A percentile compares a stretch with the other conserved stretches of the same genome.
Conservation (phyloP, 2,329 filamentous ascomycete species). For the Penicillium sp. region DNA sequence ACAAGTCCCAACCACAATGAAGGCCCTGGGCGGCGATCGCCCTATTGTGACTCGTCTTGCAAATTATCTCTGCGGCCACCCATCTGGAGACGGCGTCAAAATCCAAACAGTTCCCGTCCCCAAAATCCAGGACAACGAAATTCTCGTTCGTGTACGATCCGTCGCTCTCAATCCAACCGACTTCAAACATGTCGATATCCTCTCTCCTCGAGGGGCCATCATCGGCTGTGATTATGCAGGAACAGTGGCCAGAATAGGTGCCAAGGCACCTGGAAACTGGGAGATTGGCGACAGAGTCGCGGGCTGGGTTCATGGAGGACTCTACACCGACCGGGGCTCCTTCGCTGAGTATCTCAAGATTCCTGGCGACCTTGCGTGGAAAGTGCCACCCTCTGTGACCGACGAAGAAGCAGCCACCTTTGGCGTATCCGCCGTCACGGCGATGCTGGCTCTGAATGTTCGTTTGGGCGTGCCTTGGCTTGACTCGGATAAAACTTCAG, state of each 20-base stretch:
- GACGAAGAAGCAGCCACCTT: conserved; percentile 35
- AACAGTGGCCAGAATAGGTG: conserved; percentile 15
- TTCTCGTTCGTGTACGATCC: conserved; percentile 15
- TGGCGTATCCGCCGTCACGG: conserved; percentile 21
- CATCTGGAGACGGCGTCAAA: conserved; percentile 15
- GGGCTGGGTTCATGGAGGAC: conserved; percentile 14
- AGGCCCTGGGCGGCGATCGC: conserved; percentile 10
- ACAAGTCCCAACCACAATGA: conserved; percentile 10
- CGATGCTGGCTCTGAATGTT: conserved; percentile 20
- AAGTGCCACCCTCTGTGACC: conserved; percentile 32
- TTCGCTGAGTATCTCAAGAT: conserved; percentile 39
- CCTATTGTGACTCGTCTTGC: conserved; percentile 6
- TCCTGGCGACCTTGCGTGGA: conserved; percentile 33
- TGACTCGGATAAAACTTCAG: conserved; percentile 15
- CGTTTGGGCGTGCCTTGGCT: conserved; percentile 30
- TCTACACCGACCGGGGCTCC: conserved; percentile 12
- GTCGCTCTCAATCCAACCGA: conserved; percentile 27
- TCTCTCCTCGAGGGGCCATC: conserved; percentile 15
- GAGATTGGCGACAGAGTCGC: conserved; percentile 17
- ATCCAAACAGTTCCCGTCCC: conserved; percentile 12
- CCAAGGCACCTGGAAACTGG: conserved; percentile 18
- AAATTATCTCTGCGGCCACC: conserved; percentile 4
- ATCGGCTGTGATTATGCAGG: conserved; percentile 24
- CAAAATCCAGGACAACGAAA: conserved; percentile 12
- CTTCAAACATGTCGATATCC: conserved; percentile 20